A percentile compares a stretch with the other conserved stretches of the same genome.
Evolutionary conservation across 2,329 filamentous ascomycete species (phyloP).

Genomic region (Venturia aucupariae): DNA sequence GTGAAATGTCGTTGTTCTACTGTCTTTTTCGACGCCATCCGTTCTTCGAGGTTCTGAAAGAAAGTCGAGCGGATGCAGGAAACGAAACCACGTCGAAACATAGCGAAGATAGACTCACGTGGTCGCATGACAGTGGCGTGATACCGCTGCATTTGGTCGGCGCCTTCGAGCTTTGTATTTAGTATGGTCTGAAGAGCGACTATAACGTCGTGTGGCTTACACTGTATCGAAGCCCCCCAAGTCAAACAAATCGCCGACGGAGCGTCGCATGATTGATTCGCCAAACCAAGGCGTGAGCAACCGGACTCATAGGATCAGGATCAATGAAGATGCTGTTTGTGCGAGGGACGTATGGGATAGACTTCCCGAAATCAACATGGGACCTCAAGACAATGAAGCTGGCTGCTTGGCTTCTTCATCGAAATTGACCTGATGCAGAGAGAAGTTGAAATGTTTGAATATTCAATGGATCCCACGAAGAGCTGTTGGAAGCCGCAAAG

Average conservation of each 20-base stretch:
- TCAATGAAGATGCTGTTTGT: no score
- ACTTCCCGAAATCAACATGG: no score
- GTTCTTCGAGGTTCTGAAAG: not conserved
- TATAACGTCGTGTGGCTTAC: not conserved
- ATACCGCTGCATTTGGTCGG: not conserved
- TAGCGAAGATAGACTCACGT: not conserved
- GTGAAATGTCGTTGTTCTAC: not conserved
- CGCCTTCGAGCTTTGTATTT: not conserved
- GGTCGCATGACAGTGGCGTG: not conserved
- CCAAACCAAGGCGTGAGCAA: no score
- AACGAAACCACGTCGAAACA: not conserved
- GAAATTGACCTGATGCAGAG: no score
- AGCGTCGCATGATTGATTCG: not conserved
- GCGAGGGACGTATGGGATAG: no score
- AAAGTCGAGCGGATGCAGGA: not conserved
- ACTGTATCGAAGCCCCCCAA: not conserved
- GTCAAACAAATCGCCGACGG: not conserved
- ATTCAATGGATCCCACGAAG: no score
- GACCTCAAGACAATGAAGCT: no score
- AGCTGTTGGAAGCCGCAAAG: no score
- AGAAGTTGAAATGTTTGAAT: no score
- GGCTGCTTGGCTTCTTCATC: no score
- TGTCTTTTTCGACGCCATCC: not conserved
- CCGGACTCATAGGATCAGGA: no score
- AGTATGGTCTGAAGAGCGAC: not conserved